Percentiles rank a stretch among this genome's conserved stretches.
These are phyloP conservation scores for Cordyceps militaris DNA, from an alignment of 2,329 filamentous ascomycete genomes.

Conservation along the genomic window DNA sequence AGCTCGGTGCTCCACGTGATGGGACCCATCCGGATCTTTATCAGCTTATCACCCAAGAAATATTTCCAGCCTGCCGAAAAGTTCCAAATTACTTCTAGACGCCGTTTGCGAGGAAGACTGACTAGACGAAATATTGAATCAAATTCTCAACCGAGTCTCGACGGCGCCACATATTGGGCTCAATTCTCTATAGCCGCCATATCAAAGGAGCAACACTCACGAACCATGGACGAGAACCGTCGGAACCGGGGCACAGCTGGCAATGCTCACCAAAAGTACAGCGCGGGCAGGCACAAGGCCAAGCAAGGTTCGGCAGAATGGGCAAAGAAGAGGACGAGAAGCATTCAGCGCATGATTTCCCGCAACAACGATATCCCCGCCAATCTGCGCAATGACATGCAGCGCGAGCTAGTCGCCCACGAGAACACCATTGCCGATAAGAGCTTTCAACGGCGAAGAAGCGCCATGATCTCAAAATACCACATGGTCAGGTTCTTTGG, in stretches of 20 bases:
- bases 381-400: constrained; percentile 59
- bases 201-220: no score
- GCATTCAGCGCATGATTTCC: constrained; percentile 59
- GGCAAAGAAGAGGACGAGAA: constrained; percentile 65
- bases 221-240: background rate
- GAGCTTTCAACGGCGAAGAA: constrained; percentile 53
- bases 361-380: constrained; percentile 58
- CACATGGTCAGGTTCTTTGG: constrained; percentile 83
- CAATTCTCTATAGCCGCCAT: no score
- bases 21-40: constrained; percentile 8
- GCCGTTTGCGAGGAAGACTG: background rate
- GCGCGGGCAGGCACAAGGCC: constrained; percentile 32
- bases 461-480: constrained; percentile 68
- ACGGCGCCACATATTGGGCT: background rate
- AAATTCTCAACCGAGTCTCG: background rate
- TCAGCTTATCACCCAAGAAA: constrained; percentile 13
- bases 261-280: constrained; percentile 30
- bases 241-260: background rate
- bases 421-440: constrained; percentile 55
- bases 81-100: background rate
- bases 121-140: background rate
- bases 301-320: constrained; percentile 47
- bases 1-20: constrained; percentile 10
- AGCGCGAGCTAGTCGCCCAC: constrained; percentile 63
- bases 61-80: background rate